Percentiles rank a stretch among this genome's conserved stretches.
phyloP scores from a whole-genome alignment of 177 flowering plant genomes.

The Vitis hybrid region DNA sequence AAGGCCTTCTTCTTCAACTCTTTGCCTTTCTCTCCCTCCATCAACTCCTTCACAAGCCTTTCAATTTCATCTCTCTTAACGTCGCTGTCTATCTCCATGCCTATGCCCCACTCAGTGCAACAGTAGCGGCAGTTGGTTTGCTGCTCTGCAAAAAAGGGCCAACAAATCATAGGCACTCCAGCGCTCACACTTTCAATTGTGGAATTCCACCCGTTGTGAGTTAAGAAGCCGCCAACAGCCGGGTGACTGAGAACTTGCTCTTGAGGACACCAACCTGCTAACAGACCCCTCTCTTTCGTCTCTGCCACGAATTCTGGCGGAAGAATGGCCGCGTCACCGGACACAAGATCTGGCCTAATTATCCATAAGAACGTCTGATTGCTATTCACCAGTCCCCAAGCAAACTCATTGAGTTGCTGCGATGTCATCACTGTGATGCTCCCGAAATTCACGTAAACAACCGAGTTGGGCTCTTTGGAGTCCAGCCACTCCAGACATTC shows the following conservation, averaged over 20 bases:
- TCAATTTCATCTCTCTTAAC: conserved; percentile 46
- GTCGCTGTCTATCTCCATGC: conserved; percentile 49
- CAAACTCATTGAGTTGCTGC: conserved; percentile 35
- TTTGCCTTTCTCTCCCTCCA: conserved; percentile 51
- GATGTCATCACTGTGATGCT: conserved; percentile 40
- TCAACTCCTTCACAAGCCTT: conserved; percentile 44
- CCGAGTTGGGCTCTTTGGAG: conserved; percentile 28
- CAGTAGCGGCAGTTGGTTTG: conserved; percentile 49
- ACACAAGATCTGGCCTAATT: conserved; percentile 35
- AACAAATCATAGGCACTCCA: conserved; percentile 59
- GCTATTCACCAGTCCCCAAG: conserved; percentile 41
- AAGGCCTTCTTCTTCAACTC: conserved; percentile 41
- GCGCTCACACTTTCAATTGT: conserved; percentile 40
- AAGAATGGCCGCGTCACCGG: conserved; percentile 33
- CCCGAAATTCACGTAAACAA: conserved; percentile 45
- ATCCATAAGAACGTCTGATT: conserved; percentile 34
- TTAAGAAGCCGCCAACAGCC: conserved; percentile 52
- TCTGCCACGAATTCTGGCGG: conserved; percentile 33
- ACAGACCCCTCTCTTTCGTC: conserved; percentile 35
- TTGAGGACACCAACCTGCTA: conserved; percentile 57
- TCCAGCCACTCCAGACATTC: conserved; percentile 39
- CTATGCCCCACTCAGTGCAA: conserved; percentile 49
- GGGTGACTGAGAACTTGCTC: conserved; percentile 53
- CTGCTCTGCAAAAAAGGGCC: conserved; percentile 74
- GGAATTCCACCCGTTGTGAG: conserved; percentile 72